These are phyloP conservation scores for Ascoidea rubescens DNA, from an alignment of 805 yeast species.

Conservation along the genomic window DNA sequence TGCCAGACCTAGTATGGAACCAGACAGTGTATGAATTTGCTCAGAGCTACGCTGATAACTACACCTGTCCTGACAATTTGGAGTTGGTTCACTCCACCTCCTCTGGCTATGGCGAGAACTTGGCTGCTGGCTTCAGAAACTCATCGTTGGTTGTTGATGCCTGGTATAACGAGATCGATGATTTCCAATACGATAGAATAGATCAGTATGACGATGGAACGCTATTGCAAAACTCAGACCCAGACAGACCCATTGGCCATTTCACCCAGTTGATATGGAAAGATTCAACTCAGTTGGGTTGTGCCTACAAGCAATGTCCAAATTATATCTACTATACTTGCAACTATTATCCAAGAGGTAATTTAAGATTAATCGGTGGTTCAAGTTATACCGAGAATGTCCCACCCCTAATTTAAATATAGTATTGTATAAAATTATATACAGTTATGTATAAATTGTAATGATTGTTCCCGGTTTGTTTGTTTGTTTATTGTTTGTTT, in stretches of 20 bases:
- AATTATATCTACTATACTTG: background rate
- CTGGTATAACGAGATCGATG: conserved; percentile 59
- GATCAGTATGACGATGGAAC: conserved; percentile 18
- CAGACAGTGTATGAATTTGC: conserved; percentile 40
- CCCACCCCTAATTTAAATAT: too few relatives aligned
- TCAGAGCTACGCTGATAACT: conserved; percentile 36
- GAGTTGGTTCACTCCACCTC: conserved; percentile 44
- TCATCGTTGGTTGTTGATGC: conserved; percentile 43
- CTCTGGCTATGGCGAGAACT: conserved; percentile 70
- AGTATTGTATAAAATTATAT: too few relatives aligned
- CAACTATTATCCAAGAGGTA: too few relatives aligned
- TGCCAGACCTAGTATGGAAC: conserved; percentile 39
- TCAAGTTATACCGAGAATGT: too few relatives aligned
- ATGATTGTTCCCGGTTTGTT: background rate
- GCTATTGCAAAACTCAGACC: too few relatives aligned
- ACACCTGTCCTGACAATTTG: conserved; percentile 33
- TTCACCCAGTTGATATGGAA: conserved; percentile 77
- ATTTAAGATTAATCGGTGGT: too few relatives aligned
- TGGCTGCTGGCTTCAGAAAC: conserved; percentile 55
- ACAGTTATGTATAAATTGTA: background rate
- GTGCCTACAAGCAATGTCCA: conserved; percentile 51
- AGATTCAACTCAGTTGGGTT: conserved; percentile 46
- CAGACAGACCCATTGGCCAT: conserved; percentile 41
- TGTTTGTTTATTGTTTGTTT: background rate
- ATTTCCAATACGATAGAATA: conserved; percentile 36